Evolutionary conservation across 2,329 filamentous ascomycete species (phyloP), one percentile per base, ranked within the genome.

Genomic region (Xylaria sp.): DNA sequence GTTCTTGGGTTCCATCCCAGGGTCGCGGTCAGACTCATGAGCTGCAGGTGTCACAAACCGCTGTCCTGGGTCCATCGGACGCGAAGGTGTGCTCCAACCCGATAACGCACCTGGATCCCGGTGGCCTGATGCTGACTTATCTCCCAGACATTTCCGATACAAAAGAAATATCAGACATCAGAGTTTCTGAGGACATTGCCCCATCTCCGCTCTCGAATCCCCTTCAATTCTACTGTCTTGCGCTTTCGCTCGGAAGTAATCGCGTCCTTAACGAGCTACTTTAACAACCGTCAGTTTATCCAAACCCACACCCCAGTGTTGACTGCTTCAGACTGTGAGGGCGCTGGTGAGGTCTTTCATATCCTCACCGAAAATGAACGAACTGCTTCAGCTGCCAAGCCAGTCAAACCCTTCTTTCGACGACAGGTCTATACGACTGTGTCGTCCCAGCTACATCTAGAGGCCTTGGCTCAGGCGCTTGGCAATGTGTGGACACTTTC

Each of bases 261-360:
- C 71, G 88, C 90, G 58, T 87, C 90, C 56, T 80, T 97, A 52
- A 92, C 89, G 63, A 87, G 87, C 56, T 95, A 94, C 81, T 98
- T 98, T 81, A 86, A 87, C 56, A 82, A 84, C 32, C 86, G 89
- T 68, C 86, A 89, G 65, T 95, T 93, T 76, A 87, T 93, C 68
- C 92, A 98, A 81, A 93, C 93, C 8, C 95, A 98, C 74, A 93
- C 96, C 3, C 96, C 96, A 4, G 90, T 98, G 76, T 93, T 99
- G 76, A 98, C 96, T 1, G 98, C 95, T 0, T 97, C 95, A 0
- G 96, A 99, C 77, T 99, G 96, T 77, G 96, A 99, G 83, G 96
- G 96, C 3, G 96, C 94, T 1, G 96, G 96, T 0, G 94, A 98
- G 79, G 95, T 97, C 20, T 99, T 99, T 77, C 89, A 89, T 10